Base-by-base conservation (phyloP, 495 filamentous ascomycete genomes). In the Geopyxis carbonaria region DNA sequence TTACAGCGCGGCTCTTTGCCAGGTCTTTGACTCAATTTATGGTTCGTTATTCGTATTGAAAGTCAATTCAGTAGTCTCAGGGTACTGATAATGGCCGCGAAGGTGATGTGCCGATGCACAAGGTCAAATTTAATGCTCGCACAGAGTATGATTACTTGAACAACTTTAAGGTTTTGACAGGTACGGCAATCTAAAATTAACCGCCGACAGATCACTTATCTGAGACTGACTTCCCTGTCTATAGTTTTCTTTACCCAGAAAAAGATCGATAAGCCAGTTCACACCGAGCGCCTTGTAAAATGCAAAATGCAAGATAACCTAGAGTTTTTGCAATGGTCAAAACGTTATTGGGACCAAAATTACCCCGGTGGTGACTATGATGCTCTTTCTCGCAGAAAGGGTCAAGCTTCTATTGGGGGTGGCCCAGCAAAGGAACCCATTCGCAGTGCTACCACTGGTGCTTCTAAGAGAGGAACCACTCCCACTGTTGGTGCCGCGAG, bases 291-390 rank as follows among this genome's bases (percentile, higher is more conserved):
- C 47, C 76, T 97, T 40, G 69, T 84, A 46, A 95, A 94, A 62
- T 97, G 89, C 69, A 92, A 91, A 64, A 95, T 97, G 82, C 89
- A 97, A 64, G 89, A 97, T 59, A 97, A 97, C 65, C 83, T 97
- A 45, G 91, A 94, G 56, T 97, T 95, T 61, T 72, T 97, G 23
- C 89, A 97, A 64, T 97, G 82, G 81, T 75, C 71, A 38, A 95
- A 95, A 71, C 64, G 68, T 46, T 93, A 83, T 64, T 97, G 89
- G 89, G 91, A 97, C 56, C 86, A 93, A 56, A 84, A 94, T 68
- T 97, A 78, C 57, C 85, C 89, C 6, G 89, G 87, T 31, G 82
- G 82, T 37, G 89, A 95, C 46, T 97, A 97, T 62, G 89, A 97
- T 60, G 81, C 89, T 7, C 65, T 92, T 16, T 63, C 62, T 32